These are phyloP conservation scores for Galerina marginata DNA, from an alignment of 768 basidiomycete genomes.

Conservation along the genomic window DNA sequence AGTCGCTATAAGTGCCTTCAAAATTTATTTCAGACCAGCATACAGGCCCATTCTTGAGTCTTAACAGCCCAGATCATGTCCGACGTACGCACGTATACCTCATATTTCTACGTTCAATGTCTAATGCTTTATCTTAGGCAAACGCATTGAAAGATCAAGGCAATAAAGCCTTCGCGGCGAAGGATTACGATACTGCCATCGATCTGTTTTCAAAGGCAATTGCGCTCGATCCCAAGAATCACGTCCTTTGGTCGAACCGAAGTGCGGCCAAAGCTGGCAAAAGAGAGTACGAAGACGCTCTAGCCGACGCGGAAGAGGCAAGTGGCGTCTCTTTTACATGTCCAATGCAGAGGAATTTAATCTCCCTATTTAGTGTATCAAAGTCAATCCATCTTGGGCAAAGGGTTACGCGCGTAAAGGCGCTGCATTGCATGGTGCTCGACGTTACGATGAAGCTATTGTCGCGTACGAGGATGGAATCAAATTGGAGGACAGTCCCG, in stretches of 20 bases:
- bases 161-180: constrained; percentile 95
- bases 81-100: constrained; percentile 36
- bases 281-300: constrained; percentile 74
- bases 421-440: constrained; percentile 87
- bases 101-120: neutral
- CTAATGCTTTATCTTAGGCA: constrained; percentile 33
- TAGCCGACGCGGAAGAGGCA: constrained; percentile 92
- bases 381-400: constrained; percentile 79
- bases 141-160: constrained; percentile 86
- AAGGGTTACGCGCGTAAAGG: constrained; percentile 94
- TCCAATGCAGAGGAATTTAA: constrained; percentile 9
- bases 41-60: constrained; percentile 1
- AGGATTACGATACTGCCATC: constrained; percentile 90
- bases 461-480: constrained; percentile 83
- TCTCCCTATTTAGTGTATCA: constrained; percentile 63
- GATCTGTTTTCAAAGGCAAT: constrained; percentile 84
- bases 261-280: constrained; percentile 91
- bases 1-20: constrained; percentile 21
- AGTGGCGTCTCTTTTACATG: constrained; percentile 24
- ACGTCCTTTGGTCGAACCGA: constrained; percentile 91
- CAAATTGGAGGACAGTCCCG: constrained; percentile 80
- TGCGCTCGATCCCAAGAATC: constrained; percentile 79
- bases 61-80: constrained; percentile 37
- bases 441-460: constrained; percentile 83
- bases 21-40: constrained; percentile 12